Evolutionary conservation across 2,329 filamentous ascomycete species (phyloP).

Genomic region (Aspergillus sp.): DNA sequence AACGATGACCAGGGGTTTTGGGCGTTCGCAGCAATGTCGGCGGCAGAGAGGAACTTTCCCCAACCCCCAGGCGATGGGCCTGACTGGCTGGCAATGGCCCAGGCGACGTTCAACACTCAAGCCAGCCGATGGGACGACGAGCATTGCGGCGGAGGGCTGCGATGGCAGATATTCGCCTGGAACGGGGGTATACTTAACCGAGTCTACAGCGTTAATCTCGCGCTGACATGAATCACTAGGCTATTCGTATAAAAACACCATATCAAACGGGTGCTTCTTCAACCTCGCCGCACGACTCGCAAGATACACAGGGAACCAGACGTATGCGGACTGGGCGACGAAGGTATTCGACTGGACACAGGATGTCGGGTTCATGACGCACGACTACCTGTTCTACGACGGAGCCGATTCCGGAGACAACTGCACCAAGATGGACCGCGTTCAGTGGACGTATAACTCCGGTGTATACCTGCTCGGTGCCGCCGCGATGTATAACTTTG

Average conservation of each 20-base stretch:
- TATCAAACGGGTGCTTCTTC: slow-evolving; percentile 35
- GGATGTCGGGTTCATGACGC: slow-evolving; percentile 51
- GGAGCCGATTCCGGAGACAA: slow-evolving; percentile 53
- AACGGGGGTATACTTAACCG: slow-evolving; percentile 22
- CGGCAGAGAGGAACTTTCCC: slow-evolving; percentile 49
- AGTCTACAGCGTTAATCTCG: not conserved
- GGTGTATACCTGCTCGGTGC: slow-evolving; percentile 57
- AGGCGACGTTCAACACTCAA: slow-evolving; percentile 80
- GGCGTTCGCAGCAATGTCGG: slow-evolving; percentile 57
- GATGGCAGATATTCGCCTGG: slow-evolving; percentile 37
- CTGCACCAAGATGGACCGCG: slow-evolving; percentile 53
- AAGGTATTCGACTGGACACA: slow-evolving; percentile 61
- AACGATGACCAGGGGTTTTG: slow-evolving; percentile 62
- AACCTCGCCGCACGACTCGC: slow-evolving; percentile 32
- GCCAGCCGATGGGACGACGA: slow-evolving; percentile 66
- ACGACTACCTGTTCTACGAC: slow-evolving; percentile 55
- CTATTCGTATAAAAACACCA: slow-evolving; percentile 36
- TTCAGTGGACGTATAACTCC: slow-evolving; percentile 59
- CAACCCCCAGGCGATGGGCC: slow-evolving; percentile 54
- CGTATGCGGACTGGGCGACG: slow-evolving; percentile 62
- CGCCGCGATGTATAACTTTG: slow-evolving; percentile 57
- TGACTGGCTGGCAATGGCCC: slow-evolving; percentile 75
- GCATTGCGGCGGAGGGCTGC: slow-evolving; percentile 69
- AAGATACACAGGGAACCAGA: slow-evolving; percentile 31
- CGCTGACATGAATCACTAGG: slow-evolving; percentile 1